phyloP scores from a whole-genome alignment of 371 early-diverging fungal genomes.

The Neoconidiobolus thromboides region DNA sequence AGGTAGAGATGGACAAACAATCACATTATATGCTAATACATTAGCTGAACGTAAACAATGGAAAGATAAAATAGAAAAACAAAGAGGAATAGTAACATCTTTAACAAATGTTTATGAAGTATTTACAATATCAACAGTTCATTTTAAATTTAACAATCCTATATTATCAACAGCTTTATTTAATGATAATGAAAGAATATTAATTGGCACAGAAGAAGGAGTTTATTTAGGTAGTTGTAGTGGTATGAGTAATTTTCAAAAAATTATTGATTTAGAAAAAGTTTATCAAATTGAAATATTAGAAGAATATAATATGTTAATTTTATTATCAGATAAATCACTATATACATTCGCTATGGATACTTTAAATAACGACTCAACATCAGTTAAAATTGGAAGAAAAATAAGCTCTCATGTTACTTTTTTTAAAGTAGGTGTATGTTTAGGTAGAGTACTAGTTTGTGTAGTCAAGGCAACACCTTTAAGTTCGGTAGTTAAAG shows the following conservation, averaged over 20 bases:
- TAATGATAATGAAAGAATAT: slow-evolving; percentile 39
- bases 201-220: slow-evolving; percentile 71
- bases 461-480: slow-evolving; percentile 48
- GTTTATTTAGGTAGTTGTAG: slow-evolving; percentile 35
- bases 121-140: slow-evolving; percentile 18
- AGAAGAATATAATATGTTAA: slow-evolving; percentile 44
- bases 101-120: slow-evolving; percentile 38
- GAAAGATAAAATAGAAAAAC: slow-evolving; percentile 58
- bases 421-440: slow-evolving; percentile 69
- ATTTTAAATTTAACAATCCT: slow-evolving; percentile 27
- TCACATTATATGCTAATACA: slow-evolving; percentile 52
- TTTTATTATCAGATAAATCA: slow-evolving; percentile 64
- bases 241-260: slow-evolving; percentile 14
- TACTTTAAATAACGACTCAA: slow-evolving; percentile 24
- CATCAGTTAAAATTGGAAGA: slow-evolving; percentile 22
- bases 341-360: slow-evolving; percentile 58
- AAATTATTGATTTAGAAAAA: slow-evolving; percentile 51
- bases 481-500: slow-evolving; percentile 46
- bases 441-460: slow-evolving; percentile 44
- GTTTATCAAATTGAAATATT: slow-evolving; percentile 74
- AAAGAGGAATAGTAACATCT: slow-evolving; percentile 30
- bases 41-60: slow-evolving; percentile 58
- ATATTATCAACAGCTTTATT: slow-evolving; percentile 54
- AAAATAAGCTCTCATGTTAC: slow-evolving; percentile 57
- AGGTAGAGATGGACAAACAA: slow-evolving; percentile 37